Conservation (phyloP, 176 grass and related monocot species). For the Phragmites australis region DNA sequence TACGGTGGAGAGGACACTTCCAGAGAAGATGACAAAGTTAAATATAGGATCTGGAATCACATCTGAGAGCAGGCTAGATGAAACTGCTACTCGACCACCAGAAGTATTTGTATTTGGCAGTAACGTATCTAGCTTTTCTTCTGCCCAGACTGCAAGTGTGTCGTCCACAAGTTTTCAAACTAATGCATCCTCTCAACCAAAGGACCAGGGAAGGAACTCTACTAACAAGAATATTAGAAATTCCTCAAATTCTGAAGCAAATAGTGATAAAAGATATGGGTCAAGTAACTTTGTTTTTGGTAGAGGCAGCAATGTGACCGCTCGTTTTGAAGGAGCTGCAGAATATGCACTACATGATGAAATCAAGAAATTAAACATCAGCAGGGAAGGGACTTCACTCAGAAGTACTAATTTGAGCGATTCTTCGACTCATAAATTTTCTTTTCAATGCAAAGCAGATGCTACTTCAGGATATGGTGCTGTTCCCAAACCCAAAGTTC, state of each 20-base stretch:
- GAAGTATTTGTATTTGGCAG: slow-evolving; percentile 57
- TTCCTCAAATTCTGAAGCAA: slow-evolving; percentile 20
- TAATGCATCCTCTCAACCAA: slow-evolving; percentile 34
- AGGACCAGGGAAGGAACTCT: slow-evolving; percentile 8
- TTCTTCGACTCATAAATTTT: slow-evolving; percentile 33
- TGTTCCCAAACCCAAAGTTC: slow-evolving; percentile 35
- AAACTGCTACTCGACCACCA: slow-evolving; percentile 32
- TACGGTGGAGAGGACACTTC: slow-evolving; percentile 29
- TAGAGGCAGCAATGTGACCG: slow-evolving; percentile 11
- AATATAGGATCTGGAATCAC: slow-evolving; percentile 43
- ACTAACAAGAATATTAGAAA: slow-evolving; percentile 35
- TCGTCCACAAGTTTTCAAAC: slow-evolving; percentile 31
- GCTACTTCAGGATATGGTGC: slow-evolving; percentile 14
- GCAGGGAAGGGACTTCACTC: slow-evolving; percentile 23
- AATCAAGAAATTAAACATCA: slow-evolving; percentile 65
- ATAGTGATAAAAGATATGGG: slow-evolving; percentile 17
- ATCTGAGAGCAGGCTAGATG: slow-evolving; percentile 41
- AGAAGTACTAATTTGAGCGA: slow-evolving; percentile 1
- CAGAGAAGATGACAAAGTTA: slow-evolving; percentile 64
- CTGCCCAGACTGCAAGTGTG: slow-evolving; percentile 41
- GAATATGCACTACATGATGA: slow-evolving; percentile 57
- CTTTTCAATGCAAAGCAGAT: slow-evolving; percentile 43
- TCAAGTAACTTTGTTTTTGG: slow-evolving; percentile 43
- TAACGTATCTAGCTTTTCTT: slow-evolving; percentile 44
- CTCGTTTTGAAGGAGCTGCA: slow-evolving; percentile 30